Evolutionary conservation across 2,329 filamentous ascomycete genomes (phyloP), one percentile per base, ranked within the genome.

Genomic region (Pyrenochaeta sp.): DNA sequence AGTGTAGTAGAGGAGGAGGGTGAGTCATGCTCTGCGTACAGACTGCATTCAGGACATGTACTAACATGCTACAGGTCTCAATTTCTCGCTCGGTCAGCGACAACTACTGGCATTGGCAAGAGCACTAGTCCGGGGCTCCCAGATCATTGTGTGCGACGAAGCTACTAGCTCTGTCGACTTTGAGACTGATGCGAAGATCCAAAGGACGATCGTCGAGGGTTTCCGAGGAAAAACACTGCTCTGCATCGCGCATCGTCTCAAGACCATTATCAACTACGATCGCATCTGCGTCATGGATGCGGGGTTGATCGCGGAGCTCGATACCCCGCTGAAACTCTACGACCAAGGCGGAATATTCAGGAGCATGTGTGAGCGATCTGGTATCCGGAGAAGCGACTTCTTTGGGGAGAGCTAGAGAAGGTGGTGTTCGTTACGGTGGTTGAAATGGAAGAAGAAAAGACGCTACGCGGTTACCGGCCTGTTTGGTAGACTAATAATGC

Each of bases 71-170:
- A 17, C 44, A 51, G 36, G 45, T 3, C 83, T 97, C 56, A 98
- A 98, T 77, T 97, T 97, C 81, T 96, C 92, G 0, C 87, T 98
- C 9, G 94, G 94, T 6, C 94, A 98, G 78, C 87, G 95, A 2
- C 95, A 98, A 76, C 85, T 98, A 43, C 96, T 98, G 90, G 94
- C 95, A 1, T 83, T 99, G 1, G 93, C 93, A 0, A 88, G 95
- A 0, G 95, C 95, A 0, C 85, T 99, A 2, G 94, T 98, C 4
- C 88, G 94, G 32, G 87, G 89, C 37, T 90, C 89, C 0, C 91
- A 90, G 65, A 97, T 98, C 77, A 97, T 98, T 66, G 89, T 99
- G 44, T 97, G 94, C 76, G 95, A 99, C 79, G 95, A 99, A 77
- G 95, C 95, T 1, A 99, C 95, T 0, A 64, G 61, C 42, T 54